Percentiles rank a stretch among this genome's conserved stretches.
Conservation (phyloP, 2,329 filamentous ascomycete species). For the Rhynchosporium graminicola region DNA sequence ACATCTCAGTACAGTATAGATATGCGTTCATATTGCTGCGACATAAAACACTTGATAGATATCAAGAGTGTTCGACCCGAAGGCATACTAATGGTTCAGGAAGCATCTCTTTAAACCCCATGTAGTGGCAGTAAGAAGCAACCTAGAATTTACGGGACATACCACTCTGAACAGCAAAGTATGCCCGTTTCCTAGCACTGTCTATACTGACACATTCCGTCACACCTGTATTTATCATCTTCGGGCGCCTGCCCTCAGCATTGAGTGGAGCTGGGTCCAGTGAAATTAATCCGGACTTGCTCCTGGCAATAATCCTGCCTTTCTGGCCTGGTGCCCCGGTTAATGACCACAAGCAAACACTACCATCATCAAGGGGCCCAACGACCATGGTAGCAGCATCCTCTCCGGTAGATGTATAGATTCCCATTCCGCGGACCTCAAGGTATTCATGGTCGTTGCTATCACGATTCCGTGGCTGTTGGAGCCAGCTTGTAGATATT, state of each 20-base stretch:
- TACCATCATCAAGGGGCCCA: conserved; percentile 81
- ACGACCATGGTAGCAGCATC: conserved; percentile 62
- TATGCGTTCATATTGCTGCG: no score
- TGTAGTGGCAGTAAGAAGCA: not conserved
- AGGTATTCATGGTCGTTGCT: conserved; percentile 49
- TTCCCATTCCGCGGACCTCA: conserved; percentile 73
- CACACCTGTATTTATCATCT: conserved; percentile 70
- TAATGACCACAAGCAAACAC: conserved; percentile 84
- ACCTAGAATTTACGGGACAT: conserved; percentile 37
- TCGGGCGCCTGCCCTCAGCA: conserved; percentile 51
- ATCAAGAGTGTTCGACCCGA: not conserved
- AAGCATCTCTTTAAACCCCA: not conserved
- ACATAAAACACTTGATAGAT: no score
- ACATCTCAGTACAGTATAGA: no score
- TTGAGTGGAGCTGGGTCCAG: conserved; percentile 49
- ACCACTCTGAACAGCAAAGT: conserved; percentile 77
- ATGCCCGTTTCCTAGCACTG: conserved; percentile 65
- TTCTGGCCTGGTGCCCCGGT: conserved; percentile 54
- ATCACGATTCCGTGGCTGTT: conserved; percentile 55
- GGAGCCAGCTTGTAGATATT: conserved; percentile 75
- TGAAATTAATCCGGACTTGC: conserved; percentile 66
- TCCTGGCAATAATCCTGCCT: conserved; percentile 67
- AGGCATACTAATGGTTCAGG: conserved; percentile 1
- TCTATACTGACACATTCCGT: conserved; percentile 85
- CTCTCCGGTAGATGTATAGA: conserved; percentile 60